Conservation (phyloP, 768 basidiomycete genomes). For the Tricholomella constricta region DNA sequence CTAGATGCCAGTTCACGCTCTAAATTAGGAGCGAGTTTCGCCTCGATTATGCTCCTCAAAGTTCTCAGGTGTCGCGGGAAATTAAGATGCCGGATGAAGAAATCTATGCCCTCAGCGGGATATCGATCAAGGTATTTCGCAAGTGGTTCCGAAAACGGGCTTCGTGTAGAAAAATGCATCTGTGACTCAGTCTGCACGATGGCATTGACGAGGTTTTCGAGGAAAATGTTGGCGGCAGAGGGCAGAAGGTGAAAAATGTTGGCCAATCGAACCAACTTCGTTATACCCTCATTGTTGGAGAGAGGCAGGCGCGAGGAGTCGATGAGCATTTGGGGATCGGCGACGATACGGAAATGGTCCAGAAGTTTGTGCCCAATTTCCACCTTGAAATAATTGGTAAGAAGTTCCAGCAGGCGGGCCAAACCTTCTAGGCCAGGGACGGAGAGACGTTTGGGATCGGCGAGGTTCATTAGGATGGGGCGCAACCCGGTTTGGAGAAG, state of each 20-base stretch:
- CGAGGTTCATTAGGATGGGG: constrained; percentile 96
- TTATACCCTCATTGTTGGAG: constrained; percentile 87
- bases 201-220: constrained; percentile 82
- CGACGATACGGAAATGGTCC: constrained; percentile 92
- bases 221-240: constrained; percentile 88
- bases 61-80: constrained; percentile 83
- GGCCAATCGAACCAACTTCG: constrained; percentile 90
- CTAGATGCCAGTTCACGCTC: constrained; percentile 67
- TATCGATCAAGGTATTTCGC: constrained; percentile 92
- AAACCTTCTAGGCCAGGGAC: constrained; percentile 92
- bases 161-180: constrained; percentile 86
- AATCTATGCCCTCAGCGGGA: constrained; percentile 80
- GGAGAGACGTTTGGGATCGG: constrained; percentile 92
- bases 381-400: constrained; percentile 99
- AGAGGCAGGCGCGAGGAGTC: constrained; percentile 79
- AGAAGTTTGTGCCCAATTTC: constrained; percentile 97
- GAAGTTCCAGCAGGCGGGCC: constrained; percentile 87
- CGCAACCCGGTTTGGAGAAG: constrained; percentile 92
- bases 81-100: constrained; percentile 79
- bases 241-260: constrained; percentile 98
- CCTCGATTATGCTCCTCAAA: constrained; percentile 78
- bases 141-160: constrained; percentile 91
- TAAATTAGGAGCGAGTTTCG: constrained; percentile 74
- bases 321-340: constrained; percentile 83
- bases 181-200: constrained; percentile 91